Conservation (phyloP, 768 basidiomycete genomes). For the Lactarius trivialis region DNA sequence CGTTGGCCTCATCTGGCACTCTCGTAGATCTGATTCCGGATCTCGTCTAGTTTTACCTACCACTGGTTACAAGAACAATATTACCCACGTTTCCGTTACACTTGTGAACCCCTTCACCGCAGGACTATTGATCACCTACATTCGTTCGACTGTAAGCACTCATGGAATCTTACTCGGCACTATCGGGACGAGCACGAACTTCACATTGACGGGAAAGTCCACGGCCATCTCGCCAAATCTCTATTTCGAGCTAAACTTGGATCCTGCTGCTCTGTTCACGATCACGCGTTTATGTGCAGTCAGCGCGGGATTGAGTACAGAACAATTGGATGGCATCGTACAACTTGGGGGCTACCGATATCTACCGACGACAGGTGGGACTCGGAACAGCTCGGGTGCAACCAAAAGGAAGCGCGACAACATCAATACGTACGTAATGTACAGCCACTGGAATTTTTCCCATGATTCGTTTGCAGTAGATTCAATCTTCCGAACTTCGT, state of each 20-base stretch:
- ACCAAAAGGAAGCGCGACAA: slow-evolving; percentile 36
- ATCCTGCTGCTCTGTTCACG: slow-evolving; percentile 63
- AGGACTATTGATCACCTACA: slow-evolving; percentile 48
- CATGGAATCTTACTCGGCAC: slow-evolving; percentile 57
- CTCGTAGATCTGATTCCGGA: neutral
- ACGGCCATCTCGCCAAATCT: slow-evolving; percentile 52
- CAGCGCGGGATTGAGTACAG: slow-evolving; percentile 52
- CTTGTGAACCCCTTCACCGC: slow-evolving; percentile 65
- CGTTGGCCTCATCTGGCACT: neutral
- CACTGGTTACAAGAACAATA: slow-evolving; percentile 55
- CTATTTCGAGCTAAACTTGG: slow-evolving; percentile 58
- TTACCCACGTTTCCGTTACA: slow-evolving; percentile 56
- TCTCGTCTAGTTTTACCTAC: slow-evolving; percentile 47
- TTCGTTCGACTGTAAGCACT: slow-evolving; percentile 53
- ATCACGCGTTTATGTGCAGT: slow-evolving; percentile 61
- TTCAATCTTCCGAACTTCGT: slow-evolving; percentile 61
- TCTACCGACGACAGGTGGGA: slow-evolving; percentile 29
- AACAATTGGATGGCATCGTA: slow-evolving; percentile 62
- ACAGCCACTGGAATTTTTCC: neutral
- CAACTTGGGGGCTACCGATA: slow-evolving; percentile 61
- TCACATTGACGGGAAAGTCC: slow-evolving; percentile 45
- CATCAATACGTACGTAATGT: slow-evolving; percentile 45
- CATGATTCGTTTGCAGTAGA: slow-evolving; percentile 33
- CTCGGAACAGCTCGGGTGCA: slow-evolving; percentile 28
- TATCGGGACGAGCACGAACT: slow-evolving; percentile 48